Evolutionary conservation across 2,329 filamentous ascomycete genomes (phyloP).

Genomic region (Alternaria metachromatica): DNA sequence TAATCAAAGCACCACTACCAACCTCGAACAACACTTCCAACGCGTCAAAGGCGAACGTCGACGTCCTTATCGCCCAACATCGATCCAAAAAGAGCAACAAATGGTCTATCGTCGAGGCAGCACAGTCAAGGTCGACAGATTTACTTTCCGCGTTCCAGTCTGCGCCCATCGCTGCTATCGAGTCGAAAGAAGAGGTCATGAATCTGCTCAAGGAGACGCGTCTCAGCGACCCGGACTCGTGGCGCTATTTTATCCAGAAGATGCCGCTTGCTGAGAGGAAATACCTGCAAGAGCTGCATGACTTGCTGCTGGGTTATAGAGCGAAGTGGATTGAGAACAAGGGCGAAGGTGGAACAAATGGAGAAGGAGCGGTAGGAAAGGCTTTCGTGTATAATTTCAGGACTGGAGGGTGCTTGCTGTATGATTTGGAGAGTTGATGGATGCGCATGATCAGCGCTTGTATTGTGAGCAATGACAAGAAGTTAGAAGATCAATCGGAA

Average conservation of each 20-base stretch:
- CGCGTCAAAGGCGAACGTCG: constrained; percentile 68
- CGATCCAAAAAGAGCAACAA: constrained; percentile 92
- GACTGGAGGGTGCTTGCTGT: constrained; percentile 82
- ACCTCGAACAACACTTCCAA: constrained; percentile 25
- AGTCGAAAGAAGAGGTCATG: constrained; percentile 84
- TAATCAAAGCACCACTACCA: constrained; percentile 26
- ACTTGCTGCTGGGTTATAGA: constrained; percentile 71
- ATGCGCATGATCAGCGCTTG: too few relatives aligned
- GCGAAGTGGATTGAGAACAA: constrained; percentile 59
- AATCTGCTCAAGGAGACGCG: constrained; percentile 76
- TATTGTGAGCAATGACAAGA: too few relatives aligned
- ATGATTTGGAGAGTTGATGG: constrained; percentile 68
- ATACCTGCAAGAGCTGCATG: constrained; percentile 83
- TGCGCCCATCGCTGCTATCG: constrained; percentile 84
- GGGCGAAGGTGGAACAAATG: constrained; percentile 28
- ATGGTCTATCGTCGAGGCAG: constrained; percentile 81
- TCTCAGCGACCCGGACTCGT: constrained; percentile 81
- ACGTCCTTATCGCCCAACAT: constrained; percentile 82
- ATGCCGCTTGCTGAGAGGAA: constrained; percentile 79
- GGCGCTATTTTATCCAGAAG: constrained; percentile 80
- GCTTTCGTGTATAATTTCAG: constrained; percentile 93
- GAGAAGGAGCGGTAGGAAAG: constrained; percentile 63
- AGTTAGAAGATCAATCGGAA: too few relatives aligned
- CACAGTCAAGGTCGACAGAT: constrained; percentile 62
- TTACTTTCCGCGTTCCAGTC: constrained; percentile 74